These are phyloP conservation scores for Geranium incanum DNA, from an alignment of 441 rosid species.

Conservation along the genomic window DNA sequence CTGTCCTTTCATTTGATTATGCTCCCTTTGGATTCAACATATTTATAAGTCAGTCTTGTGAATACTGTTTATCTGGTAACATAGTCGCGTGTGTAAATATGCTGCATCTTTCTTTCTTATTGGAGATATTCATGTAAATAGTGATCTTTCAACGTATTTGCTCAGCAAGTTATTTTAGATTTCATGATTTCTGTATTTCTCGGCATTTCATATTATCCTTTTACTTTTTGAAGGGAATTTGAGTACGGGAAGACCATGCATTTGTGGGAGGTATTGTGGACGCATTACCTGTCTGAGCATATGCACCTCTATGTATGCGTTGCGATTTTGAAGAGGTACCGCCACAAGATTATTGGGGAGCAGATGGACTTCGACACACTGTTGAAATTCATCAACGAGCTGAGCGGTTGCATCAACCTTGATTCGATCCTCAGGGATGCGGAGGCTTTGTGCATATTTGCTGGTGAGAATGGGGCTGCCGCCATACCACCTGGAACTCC, in stretches of 20 bases:
- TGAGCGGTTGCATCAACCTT: conserved; percentile 73
- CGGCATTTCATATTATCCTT: conserved; percentile 8
- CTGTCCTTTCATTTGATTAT: not conserved
- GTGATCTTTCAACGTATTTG: not conserved
- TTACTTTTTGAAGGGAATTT: conserved; percentile 61
- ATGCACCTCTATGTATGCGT: conserved; percentile 81
- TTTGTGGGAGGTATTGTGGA: conserved; percentile 96
- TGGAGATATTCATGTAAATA: not conserved
- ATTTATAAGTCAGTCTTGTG: not conserved
- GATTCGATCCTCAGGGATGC: conserved; percentile 74
- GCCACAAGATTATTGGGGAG: conserved; percentile 78
- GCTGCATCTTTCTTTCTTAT: not conserved
- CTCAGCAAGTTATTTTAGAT: not conserved
- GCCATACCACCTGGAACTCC: conserved; percentile 92
- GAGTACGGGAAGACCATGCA: conserved; percentile 72
- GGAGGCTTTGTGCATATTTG: conserved; percentile 86
- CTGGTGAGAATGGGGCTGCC: conserved; percentile 90
- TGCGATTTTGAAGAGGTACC: conserved; percentile 81
- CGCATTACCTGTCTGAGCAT: conserved; percentile 76
- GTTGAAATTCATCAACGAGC: conserved; percentile 85
- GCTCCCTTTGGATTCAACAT: not conserved
- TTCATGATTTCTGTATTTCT: conserved; percentile 6
- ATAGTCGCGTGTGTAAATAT: not conserved
- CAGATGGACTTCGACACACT: conserved; percentile 96
- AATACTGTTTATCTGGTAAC: not conserved